phyloP scores from a whole-genome alignment of 208 protist species.

The Blechomonas ayalai region DNA sequence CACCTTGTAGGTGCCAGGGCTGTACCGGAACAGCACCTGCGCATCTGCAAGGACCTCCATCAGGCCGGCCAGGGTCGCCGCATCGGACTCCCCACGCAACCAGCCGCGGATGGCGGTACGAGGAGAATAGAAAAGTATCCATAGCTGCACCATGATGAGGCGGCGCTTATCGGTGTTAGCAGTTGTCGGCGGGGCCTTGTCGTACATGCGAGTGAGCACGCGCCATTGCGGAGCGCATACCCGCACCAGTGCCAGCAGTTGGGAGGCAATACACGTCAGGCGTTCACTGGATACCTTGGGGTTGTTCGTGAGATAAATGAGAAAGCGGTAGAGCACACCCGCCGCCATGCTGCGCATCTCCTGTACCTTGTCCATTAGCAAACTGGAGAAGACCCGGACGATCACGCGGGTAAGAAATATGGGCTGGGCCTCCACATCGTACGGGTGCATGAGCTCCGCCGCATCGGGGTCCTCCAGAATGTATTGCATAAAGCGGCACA shows the following conservation, averaged over 20 bases:
- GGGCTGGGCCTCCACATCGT: conserved; percentile 19
- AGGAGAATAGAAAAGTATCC: conserved; percentile 79
- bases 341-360: conserved; percentile 39
- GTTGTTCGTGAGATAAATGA: conserved; percentile 58
- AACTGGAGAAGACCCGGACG: conserved; percentile 38
- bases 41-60: conserved; percentile 63
- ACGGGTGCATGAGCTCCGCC: conserved; percentile 56
- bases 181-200: conserved; percentile 28
- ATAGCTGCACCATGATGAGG: conserved; percentile 51
- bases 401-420: conserved; percentile 69
- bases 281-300: conserved; percentile 35
- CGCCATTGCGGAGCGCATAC: conserved; percentile 59
- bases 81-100: conserved; percentile 36
- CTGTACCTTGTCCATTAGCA: conserved; percentile 47
- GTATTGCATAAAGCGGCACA: conserved; percentile 61
- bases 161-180: conserved; percentile 51
- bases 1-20: conserved; percentile 26
- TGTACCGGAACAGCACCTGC: conserved; percentile 69
- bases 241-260: conserved; percentile 56
- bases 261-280: conserved; percentile 55
- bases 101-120: conserved; percentile 28
- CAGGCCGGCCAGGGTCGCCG: conserved; percentile 50
- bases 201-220: conserved; percentile 33
- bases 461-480: conserved; percentile 60
- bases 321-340: conserved; percentile 57